These are phyloP conservation scores for Auxenochlorella protothecoides DNA, from an alignment of 139 green algal genomes.

Conservation along the genomic window DNA sequence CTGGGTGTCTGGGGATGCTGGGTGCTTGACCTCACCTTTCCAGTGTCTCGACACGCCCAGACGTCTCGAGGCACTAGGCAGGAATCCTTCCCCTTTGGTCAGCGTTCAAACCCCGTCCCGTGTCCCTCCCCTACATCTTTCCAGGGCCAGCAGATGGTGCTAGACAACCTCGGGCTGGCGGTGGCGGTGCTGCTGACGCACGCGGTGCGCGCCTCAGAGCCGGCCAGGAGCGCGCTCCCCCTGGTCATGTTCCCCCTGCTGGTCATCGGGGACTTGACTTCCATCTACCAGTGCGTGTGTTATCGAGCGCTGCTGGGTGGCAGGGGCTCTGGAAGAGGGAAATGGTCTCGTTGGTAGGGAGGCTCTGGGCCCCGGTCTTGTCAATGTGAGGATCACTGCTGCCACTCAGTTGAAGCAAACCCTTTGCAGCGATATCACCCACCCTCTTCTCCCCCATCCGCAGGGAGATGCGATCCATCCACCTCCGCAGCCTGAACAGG, in stretches of 20 bases:
- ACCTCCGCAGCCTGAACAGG: constrained; percentile 76
- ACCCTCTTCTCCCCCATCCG: constrained; percentile 3
- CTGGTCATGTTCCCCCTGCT: constrained; percentile 51
- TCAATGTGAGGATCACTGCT: not conserved
- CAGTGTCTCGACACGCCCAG: too few species aligned
- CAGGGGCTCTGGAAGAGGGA: too few species aligned
- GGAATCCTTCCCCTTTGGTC: too few species aligned
- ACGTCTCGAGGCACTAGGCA: too few species aligned
- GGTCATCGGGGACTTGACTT: constrained; percentile 47
- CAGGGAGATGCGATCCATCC: constrained; percentile 69
- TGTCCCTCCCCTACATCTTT: not conserved
- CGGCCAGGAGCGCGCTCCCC: constrained; percentile 29
- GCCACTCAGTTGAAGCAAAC: too few species aligned
- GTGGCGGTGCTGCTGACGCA: constrained; percentile 37
- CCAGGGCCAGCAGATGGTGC: constrained; percentile 80
- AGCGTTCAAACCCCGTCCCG: too few species aligned
- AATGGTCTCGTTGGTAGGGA: not conserved
- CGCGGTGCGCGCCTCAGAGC: constrained; percentile 6
- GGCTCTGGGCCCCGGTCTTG: not conserved
- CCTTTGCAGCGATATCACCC: too few species aligned
- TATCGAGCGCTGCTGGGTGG: not conserved
- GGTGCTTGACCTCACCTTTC: too few species aligned
- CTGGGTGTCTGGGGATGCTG: too few species aligned
- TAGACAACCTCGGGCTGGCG: constrained; percentile 76
- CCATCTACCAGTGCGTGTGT: constrained; percentile 40